phyloP scores from a whole-genome alignment of 306 rosid genomes.

The Citrullus mucosospermus region DNA sequence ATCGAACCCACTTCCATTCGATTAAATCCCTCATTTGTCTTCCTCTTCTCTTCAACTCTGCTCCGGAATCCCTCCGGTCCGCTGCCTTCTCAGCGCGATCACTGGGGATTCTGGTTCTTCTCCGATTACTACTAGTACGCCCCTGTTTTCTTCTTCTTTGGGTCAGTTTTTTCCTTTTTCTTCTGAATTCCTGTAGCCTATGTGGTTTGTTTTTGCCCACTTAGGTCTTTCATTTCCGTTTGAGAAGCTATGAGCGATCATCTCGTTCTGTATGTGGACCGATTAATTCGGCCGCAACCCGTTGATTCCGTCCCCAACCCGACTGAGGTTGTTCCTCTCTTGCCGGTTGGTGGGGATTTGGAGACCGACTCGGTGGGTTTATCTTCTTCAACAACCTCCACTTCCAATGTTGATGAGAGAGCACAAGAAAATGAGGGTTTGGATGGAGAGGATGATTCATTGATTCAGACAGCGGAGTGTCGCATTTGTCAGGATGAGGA shows the following conservation, averaged over 20 bases:
- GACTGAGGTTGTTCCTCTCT: slow-evolving; percentile 15
- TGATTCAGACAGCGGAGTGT: slow-evolving; percentile 74
- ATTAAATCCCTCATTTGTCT: background rate
- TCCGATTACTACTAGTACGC: background rate
- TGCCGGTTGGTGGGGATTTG: slow-evolving; percentile 1
- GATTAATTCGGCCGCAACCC: slow-evolving; percentile 32
- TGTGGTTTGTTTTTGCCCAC: background rate
- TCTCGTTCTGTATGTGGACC: slow-evolving; percentile 68
- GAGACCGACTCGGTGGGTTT: slow-evolving; percentile 16
- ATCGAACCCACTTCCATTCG: background rate
- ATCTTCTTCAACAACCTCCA: slow-evolving; percentile 17
- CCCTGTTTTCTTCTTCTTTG: background rate
- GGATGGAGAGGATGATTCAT: slow-evolving; percentile 48
- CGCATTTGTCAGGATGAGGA: slow-evolving; percentile 99
- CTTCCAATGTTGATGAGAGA: slow-evolving; percentile 5
- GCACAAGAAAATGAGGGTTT: slow-evolving; percentile 14
- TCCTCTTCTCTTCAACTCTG: slow-evolving; percentile 8
- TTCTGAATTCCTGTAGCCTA: background rate
- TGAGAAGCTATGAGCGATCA: slow-evolving; percentile 64
- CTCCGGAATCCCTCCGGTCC: slow-evolving; percentile 24
- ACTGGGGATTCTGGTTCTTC: slow-evolving; percentile 3
- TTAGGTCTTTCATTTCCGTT: slow-evolving; percentile 11
- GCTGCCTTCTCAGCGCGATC: slow-evolving; percentile 22
- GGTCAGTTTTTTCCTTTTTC: background rate
- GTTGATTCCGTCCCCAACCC: slow-evolving; percentile 23